Evolutionary conservation across 169 alveolate genomes (phyloP), one percentile per base, ranked within the genome.

Genomic region (Miamiensis avidus): DNA sequence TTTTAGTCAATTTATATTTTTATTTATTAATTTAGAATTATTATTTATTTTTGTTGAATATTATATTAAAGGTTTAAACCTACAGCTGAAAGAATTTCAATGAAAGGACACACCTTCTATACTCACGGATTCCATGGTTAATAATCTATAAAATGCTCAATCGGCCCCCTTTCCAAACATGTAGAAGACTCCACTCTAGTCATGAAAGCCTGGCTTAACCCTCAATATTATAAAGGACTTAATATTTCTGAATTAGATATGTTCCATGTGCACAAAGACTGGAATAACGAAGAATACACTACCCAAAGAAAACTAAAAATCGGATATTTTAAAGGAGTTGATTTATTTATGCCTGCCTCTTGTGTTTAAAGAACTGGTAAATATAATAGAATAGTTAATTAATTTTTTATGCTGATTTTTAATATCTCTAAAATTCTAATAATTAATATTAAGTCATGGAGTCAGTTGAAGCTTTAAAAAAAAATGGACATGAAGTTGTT

Each of bases 141-240:
- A 49, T 11, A 49, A 49, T 4, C 69, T 49, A 72, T 81, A 0
- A 75, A 73, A 34, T 34, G 87, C 29, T 29, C 85, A 0, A 29
- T 73, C 4, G 96, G 96, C 16, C 95, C 96, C 30, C 29, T 94
- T 1, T 90, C 91, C 11, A 88, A 83, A 34, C 73, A 85, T 69
- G 92, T 91, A 1, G 95, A 94, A 72, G 96, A 91, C 77, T 33
- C 90, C n/a, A 78, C 78, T 25, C 65, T 82, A 11, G 82, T 86
- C 4, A 81, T 90, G 83, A 28, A 84, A 76, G 85, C 82, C 11
- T 69, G 77, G 29, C 82, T 32, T 83, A 29, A 34, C 29, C 29
- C 73, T 29, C 64, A 88, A 64, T 32, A 76, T 64, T 34, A 34
- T 29, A 32, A 34, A 72, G 25, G n/a, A 26, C 76, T n/a, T 72